A percentile compares a stretch with the other conserved stretches of the same genome.
phyloP scores from a whole-genome alignment of 192 early-diverging fungal species.

The Piromyces sp. region DNA sequence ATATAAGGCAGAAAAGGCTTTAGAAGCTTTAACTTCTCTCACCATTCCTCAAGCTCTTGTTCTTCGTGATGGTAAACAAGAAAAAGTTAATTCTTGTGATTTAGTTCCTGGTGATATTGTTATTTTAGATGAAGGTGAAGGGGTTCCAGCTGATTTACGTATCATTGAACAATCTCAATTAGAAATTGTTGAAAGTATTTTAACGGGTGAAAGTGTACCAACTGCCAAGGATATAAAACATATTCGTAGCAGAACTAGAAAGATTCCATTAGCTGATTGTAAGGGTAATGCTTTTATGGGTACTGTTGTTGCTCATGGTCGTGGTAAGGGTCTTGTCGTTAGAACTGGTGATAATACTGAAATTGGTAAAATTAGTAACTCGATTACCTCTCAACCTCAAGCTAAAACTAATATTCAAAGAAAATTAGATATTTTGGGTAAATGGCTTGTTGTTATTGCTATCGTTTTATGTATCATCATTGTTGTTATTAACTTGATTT shows the following conservation, averaged over 20 bases:
- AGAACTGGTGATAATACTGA: slow-evolving; percentile 74
- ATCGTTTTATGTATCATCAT: slow-evolving; percentile 65
- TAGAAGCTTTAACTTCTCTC: slow-evolving; percentile 81
- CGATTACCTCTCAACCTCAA: slow-evolving; percentile 45
- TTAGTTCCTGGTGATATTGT: slow-evolving; percentile 83
- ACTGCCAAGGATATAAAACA: slow-evolving; percentile 50
- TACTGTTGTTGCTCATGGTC: slow-evolving; percentile 73
- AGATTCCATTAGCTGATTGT: slow-evolving; percentile 73
- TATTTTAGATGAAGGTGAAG: slow-evolving; percentile 83
- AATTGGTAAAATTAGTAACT: slow-evolving; percentile 83
- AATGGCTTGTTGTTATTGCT: slow-evolving; percentile 66
- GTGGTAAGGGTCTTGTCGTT: slow-evolving; percentile 83
- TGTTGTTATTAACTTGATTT: slow-evolving; percentile 51
- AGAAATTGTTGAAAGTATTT: slow-evolving; percentile 77
- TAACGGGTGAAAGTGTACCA: slow-evolving; percentile 80
- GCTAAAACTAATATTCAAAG: slow-evolving; percentile 25
- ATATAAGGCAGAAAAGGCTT: slow-evolving; percentile 80
- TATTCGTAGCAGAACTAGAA: slow-evolving; percentile 43
- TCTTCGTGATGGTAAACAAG: slow-evolving; percentile 60
- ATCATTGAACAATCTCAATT: slow-evolving; percentile 60
- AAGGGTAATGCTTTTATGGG: slow-evolving; percentile 95
- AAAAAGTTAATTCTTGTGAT: slow-evolving; percentile 53
- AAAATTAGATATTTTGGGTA: slow-evolving; percentile 59
- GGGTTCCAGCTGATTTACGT: slow-evolving; percentile 79
- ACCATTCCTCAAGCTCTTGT: slow-evolving; percentile 67